Conservation (phyloP, 1,139 yeast species). For the Protomyces gravidus region DNA sequence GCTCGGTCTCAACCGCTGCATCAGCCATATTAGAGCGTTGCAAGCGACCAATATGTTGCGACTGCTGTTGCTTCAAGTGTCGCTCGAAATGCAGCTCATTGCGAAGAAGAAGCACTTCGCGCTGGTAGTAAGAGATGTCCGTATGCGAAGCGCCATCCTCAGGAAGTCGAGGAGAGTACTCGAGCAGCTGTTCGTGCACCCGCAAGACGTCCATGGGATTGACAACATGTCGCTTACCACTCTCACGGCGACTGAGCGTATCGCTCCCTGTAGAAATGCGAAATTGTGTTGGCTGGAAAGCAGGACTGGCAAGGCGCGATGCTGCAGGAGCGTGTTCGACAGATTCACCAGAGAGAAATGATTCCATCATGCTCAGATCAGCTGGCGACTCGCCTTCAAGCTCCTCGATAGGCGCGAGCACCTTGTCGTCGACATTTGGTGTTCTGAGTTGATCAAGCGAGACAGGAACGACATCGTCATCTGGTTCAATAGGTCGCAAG, state of each 20-base stretch:
- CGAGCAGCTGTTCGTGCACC: constrained; percentile 2
- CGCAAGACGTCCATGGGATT: constrained; percentile 7
- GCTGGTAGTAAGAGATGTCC: constrained; percentile 38
- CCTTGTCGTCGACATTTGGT: background rate
- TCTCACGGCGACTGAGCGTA: background rate
- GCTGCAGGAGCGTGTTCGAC: constrained; percentile 5
- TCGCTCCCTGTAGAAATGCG: background rate
- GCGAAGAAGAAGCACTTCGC: constrained; percentile 55
- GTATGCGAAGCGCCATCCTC: background rate
- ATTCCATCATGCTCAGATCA: background rate
- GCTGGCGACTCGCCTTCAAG: background rate
- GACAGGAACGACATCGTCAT: constrained; percentile 4
- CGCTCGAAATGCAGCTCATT: constrained; percentile 63
- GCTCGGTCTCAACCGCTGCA: constrained; percentile 31
- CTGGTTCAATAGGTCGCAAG: background rate
- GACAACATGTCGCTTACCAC: background rate
- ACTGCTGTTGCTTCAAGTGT: constrained; percentile 53
- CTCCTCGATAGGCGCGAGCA: background rate
- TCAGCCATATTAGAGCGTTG: constrained; percentile 35
- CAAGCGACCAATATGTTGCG: constrained; percentile 46
- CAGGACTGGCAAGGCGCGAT: constrained; percentile 22
- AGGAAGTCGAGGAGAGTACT: background rate
- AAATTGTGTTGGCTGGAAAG: constrained; percentile 5
- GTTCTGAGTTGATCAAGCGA: background rate
- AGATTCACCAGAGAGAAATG: constrained; percentile 1